These are phyloP conservation scores for Saraca asoca DNA, from an alignment of 331 rosid genomes.

Conservation along the genomic window DNA sequence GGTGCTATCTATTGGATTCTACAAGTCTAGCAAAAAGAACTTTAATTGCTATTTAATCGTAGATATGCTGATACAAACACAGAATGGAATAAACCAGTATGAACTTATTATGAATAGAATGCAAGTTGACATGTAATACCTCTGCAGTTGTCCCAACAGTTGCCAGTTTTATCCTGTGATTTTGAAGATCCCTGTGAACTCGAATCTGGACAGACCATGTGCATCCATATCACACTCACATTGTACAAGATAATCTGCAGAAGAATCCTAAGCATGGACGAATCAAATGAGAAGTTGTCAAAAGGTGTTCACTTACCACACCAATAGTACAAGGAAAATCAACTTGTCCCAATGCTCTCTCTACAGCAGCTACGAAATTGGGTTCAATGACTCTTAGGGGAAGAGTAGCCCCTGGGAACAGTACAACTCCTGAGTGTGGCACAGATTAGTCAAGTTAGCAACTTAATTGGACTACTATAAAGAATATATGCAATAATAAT, in stretches of 20 bases:
- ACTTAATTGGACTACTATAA: conserved; percentile 18
- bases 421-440: conserved; percentile 77
- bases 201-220: conserved; percentile 56
- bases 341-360: conserved; percentile 66
- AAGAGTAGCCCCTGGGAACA: conserved; percentile 77
- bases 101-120: neutral
- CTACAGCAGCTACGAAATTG: conserved; percentile 61
- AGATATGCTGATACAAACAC: no score
- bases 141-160: conserved; percentile 89
- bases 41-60: no score
- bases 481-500: conserved; percentile 7
- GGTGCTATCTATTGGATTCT: no score
- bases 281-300: conserved; percentile 13
- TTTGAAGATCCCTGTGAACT: conserved; percentile 44
- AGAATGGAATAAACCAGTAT: no score
- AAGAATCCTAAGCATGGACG: conserved; percentile 28
- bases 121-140: conserved; percentile 47
- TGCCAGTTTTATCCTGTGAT: conserved; percentile 46
- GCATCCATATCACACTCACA: conserved; percentile 1
- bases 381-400: conserved; percentile 74
- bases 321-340: conserved; percentile 82
- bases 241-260: conserved; percentile 19
- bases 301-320: conserved; percentile 70
- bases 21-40: no score
- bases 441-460: conserved; percentile 27